Evolutionary conservation across 768 basidiomycete species (phyloP), one percentile per base, ranked within the genome.

Genomic region (Kwoniella bestiolae): DNA sequence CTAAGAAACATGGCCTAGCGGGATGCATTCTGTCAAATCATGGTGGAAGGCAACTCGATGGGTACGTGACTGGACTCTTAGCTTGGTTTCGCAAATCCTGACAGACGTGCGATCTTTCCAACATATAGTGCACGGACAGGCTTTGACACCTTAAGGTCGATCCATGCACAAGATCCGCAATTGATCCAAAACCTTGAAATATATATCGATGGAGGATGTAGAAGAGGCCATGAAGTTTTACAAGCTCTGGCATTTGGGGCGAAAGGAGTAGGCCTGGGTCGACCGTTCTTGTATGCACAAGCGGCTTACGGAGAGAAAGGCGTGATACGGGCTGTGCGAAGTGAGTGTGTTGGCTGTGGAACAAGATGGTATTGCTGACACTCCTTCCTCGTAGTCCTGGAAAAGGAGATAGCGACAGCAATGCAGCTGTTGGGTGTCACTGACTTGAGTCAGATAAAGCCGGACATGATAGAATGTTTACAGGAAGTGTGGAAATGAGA

Each of bases 151-250:
- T 85, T 80, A 25, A 65, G 77, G 41, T 58, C 65, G 12, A 76
- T 80, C 3, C 70, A 78, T 51, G 67, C 63, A 1, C 66, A 79
- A 46, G 75, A 79, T 38, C 81, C 82, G 2, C 65, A 72, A 18
- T 55, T 82, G 3, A 60, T 75, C 5, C 69, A 76, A 34, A 58
- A 80, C 18, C 51, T 83, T 14, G 82, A 83, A 45, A 89, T 96
- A 1, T 95, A 92, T 70, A 86, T 95, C 56, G 93, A 96, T 73
- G 93, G 93, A 79, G 91, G 91, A 5, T 81, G 91, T 29, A 84
- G 85, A 44, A 86, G 92, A 46, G 92, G 92, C 21, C 91, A 90
- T 60, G 93, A 95, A 81, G 88, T 94, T 12, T 81, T 95, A 32
- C 92, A 92, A 80, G 92, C 92, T 0, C 82, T 94, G 7, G 94